Base-by-base conservation (phyloP, 2,329 filamentous ascomycete species). In the Talaromyces amestolkiae region DNA sequence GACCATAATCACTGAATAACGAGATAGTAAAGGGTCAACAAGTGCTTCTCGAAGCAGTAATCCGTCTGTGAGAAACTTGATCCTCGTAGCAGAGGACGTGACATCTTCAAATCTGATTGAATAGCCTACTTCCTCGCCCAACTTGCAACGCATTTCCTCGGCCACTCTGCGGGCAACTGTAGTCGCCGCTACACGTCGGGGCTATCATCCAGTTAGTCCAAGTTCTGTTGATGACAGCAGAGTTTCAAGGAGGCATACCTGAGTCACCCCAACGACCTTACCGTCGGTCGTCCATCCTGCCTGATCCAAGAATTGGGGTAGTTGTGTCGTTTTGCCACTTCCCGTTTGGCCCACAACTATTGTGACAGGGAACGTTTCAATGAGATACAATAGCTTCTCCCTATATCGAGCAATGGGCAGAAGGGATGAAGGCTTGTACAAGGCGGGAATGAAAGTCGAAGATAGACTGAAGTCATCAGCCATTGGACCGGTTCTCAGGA, bases 1-100 rank as follows among this genome's bases (percentile, higher is more conserved):
- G 8, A 99, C 91, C 92, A 99, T 97, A 71, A 99, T 92, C 53
- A 97, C 90, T 0, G 93, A 96, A 76, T 99, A 99, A 11, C 92
- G 86, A 22, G 91, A 95, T 41, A 99, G 80, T 3, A 98, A 80
- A 13, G 95, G 95, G 77, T 99, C 95, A 3, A 97, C 91, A 4
- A 99, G 84, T 33, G 94, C 95, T 79, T 99, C 95, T 72, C 94
- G 85, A 62, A 99, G 87, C 37, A 99, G 84, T 58, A 99, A 83
- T 0, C 94, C 94, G 79, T 99, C 95, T 0, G 94, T 99, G 68
- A 98, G 81, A 74, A 98, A 98, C 76, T 99, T 97, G 80, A 99
- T 94, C 61, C 87, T 87, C 0, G 95, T 99, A 39, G 87, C 84
- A 19, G 89, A 85, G 22, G 93, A 97, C 5, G 93, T 97, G 69